Evolutionary conservation across 2,329 filamentous ascomycete genomes (phyloP).

Genomic region (Periconia sp.): DNA sequence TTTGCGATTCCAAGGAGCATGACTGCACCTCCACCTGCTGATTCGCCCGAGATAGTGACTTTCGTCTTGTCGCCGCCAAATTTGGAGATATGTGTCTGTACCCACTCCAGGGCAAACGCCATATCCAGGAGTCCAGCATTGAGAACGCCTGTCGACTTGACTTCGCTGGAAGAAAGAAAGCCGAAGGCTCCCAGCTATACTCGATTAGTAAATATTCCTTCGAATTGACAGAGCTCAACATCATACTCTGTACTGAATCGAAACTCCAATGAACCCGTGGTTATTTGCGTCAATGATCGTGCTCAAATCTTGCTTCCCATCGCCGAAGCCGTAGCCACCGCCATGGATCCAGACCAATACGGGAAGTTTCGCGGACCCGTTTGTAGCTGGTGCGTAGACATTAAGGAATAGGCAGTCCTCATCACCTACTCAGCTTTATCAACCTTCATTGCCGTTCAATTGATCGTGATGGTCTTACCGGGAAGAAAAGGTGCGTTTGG

Average conservation of each 20-base stretch:
- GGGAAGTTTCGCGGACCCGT: conserved; percentile 28
- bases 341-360: conserved; percentile 42
- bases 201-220: conserved; percentile 1
- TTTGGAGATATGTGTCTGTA: conserved; percentile 51
- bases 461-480: background rate
- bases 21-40: conserved; percentile 46
- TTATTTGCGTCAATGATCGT: conserved; percentile 54
- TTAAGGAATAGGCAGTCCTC: conserved; percentile 49
- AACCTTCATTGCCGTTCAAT: background rate
- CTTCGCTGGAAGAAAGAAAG: conserved; percentile 47
- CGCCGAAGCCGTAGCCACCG: conserved; percentile 46
- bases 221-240: background rate
- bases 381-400: conserved; percentile 38
- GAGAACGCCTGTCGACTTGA: conserved; percentile 40
- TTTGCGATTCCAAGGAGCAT: conserved; percentile 45
- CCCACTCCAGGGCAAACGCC: conserved; percentile 57
- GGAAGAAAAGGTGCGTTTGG: conserved; percentile 9
- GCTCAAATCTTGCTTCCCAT: conserved; percentile 48
- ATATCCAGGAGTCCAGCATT: conserved; percentile 56
- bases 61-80: conserved; percentile 27
- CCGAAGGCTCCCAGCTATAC: conserved; percentile 52
- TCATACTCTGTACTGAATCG: conserved; percentile 57
- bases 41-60: conserved; percentile 45
- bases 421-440: conserved; percentile 2
- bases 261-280: conserved; percentile 56